A percentile compares a stretch with the other conserved stretches of the same genome.
Evolutionary conservation across 306 rosid species (phyloP).

Genomic region (Glycine soja): DNA sequence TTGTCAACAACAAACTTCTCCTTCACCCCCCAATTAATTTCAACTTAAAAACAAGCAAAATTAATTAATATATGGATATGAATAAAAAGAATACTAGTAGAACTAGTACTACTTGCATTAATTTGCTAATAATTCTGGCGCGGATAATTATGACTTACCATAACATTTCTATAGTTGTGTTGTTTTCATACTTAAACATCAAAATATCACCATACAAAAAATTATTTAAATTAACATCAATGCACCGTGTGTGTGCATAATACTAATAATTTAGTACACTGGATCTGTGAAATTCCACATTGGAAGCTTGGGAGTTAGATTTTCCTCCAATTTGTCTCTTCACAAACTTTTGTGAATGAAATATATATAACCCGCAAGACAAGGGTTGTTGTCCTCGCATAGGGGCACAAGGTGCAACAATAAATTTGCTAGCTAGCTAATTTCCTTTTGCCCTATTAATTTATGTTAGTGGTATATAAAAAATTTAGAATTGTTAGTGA

Average conservation of each 20-base stretch:
- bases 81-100: not conserved
- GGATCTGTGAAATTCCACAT: slow-evolving; percentile 27
- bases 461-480: not conserved
- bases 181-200: not conserved
- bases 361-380: slow-evolving; percentile 69
- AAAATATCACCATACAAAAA: too few species aligned
- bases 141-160: slow-evolving; percentile 25
- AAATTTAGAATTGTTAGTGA: not conserved
- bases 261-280: not conserved
- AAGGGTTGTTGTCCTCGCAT: slow-evolving; percentile 77
- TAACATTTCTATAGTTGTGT: not conserved
- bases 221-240: not conserved
- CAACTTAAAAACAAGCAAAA: slow-evolving; percentile 8
- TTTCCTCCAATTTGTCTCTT: slow-evolving; percentile 60
- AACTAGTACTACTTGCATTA: not conserved
- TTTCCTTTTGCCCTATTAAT: not conserved
- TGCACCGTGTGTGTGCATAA: not conserved
- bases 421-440: not conserved
- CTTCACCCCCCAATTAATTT: slow-evolving; percentile 24
- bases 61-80: not conserved
- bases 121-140: not conserved
- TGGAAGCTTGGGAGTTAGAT: slow-evolving; percentile 52
- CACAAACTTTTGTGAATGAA: slow-evolving; percentile 54
- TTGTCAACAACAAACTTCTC: not conserved
- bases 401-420: slow-evolving; percentile 67